These are phyloP conservation scores for Cryptosporidium ryanae DNA, from an alignment of 169 alveolate species.

Conservation along the genomic window DNA sequence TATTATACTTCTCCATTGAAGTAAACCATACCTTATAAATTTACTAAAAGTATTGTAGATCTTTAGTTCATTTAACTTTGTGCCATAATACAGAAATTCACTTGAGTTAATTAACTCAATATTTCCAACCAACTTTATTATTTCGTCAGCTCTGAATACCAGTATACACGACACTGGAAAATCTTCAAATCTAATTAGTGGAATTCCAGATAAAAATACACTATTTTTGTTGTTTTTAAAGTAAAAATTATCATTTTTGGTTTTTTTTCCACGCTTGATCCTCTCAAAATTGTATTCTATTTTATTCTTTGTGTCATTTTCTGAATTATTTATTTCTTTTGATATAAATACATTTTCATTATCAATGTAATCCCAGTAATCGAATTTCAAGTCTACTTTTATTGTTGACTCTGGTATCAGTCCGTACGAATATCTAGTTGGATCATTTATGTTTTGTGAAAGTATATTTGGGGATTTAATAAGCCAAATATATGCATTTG, in stretches of 20 bases:
- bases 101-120: constrained; percentile 17
- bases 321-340: neutral
- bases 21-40: constrained; percentile 14
- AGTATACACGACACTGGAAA: constrained; percentile 35
- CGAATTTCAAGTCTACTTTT: constrained; percentile 44
- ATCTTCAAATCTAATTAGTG: constrained; percentile 41
- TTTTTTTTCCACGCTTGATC: neutral
- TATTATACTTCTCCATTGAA: constrained; percentile 32
- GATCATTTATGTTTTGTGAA: constrained; percentile 62
- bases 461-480: constrained; percentile 59
- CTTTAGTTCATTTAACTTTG: constrained; percentile 13
- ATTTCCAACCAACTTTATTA: constrained; percentile 32
- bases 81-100: constrained; percentile 29
- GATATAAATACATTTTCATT: neutral
- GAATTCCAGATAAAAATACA: constrained; percentile 16
- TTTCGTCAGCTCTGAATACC: neutral
- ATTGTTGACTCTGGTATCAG: constrained; percentile 33
- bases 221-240: neutral
- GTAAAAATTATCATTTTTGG: neutral
- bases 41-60: neutral
- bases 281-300: neutral
- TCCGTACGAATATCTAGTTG: constrained; percentile 65
- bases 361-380: constrained; percentile 23
- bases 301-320: neutral
- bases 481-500: constrained; percentile 71